A percentile compares a stretch with the other conserved stretches of the same genome.
Conservation (phyloP, 2,329 filamentous ascomycete species). For the Lachnellula willkommii region DNA sequence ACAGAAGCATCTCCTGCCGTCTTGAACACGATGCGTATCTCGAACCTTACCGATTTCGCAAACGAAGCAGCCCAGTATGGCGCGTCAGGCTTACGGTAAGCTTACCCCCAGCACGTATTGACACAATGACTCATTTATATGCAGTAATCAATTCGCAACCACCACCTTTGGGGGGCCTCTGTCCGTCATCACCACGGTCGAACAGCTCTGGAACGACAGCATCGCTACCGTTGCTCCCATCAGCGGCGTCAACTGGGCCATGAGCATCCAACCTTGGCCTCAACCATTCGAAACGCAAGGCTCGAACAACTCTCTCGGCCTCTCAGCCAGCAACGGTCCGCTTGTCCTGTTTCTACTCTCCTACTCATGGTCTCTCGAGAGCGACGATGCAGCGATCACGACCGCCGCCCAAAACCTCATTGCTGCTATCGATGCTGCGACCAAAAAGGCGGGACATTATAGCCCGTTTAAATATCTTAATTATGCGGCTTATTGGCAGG, state of each 20-base stretch:
- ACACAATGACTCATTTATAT: conserved; percentile 5
- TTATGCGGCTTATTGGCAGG: conserved; percentile 40
- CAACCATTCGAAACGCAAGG: neutral
- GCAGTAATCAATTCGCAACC: neutral
- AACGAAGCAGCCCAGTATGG: conserved; percentile 1
- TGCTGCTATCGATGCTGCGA: conserved; percentile 22
- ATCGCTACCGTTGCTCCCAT: neutral
- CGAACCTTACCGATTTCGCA: conserved; percentile 11
- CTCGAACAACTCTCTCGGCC: neutral
- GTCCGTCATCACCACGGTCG: neutral
- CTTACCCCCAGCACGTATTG: neutral
- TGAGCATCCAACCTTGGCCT: neutral
- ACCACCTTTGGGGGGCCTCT: neutral
- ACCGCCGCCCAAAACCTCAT: conserved; percentile 25
- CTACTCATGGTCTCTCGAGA: conserved; percentile 23
- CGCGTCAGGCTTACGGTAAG: neutral
- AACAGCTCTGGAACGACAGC: neutral
- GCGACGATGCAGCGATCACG: conserved; percentile 32
- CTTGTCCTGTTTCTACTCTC: neutral
- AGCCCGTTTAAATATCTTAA: conserved; percentile 42
- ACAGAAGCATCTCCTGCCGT: conserved; percentile 7
- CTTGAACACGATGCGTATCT: conserved; percentile 10
- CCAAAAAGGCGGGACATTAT: conserved; percentile 28
- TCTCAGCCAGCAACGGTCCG: neutral
- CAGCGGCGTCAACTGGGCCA: neutral